Conservation (phyloP, 352 stramenopile species). For the Thraustotheca clavata region DNA sequence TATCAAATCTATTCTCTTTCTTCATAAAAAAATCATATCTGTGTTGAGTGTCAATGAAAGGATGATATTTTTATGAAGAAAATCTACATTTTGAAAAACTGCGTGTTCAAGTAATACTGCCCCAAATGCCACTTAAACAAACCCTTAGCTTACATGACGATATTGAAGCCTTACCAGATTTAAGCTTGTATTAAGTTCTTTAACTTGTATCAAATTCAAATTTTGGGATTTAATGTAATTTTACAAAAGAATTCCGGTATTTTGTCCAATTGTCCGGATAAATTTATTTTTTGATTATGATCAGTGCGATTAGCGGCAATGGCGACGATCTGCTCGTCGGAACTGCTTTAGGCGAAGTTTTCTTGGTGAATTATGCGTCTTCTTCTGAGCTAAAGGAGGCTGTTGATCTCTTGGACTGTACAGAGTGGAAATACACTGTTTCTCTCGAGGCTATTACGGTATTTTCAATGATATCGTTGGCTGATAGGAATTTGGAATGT, state of each 20-base stretch:
- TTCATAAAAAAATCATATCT: no score
- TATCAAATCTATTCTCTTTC: no score
- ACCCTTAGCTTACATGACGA: no score
- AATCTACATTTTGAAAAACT: no score
- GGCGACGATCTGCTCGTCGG: slow-evolving; percentile 4
- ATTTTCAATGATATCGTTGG: background rate
- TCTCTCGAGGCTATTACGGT: slow-evolving; percentile 8
- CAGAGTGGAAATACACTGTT: background rate
- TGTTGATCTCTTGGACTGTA: background rate
- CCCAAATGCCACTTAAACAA: no score
- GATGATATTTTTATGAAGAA: no score
- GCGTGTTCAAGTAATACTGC: no score
- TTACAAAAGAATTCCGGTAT: background rate
- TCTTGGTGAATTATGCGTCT: background rate
- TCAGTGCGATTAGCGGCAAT: background rate
- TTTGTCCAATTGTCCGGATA: background rate
- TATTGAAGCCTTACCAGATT: no score
- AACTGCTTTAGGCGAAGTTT: slow-evolving; percentile 10
- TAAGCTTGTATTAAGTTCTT: no score
- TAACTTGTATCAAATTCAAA: no score
- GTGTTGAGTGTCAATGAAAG: no score
- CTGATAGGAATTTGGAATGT: background rate
- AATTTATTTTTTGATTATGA: background rate
- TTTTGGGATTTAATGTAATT: background rate
- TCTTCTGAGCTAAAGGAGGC: background rate